These are phyloP conservation scores for Sanchytrium tribonematis DNA, from an alignment of 371 early-diverging fungal genomes.

Conservation along the genomic window DNA sequence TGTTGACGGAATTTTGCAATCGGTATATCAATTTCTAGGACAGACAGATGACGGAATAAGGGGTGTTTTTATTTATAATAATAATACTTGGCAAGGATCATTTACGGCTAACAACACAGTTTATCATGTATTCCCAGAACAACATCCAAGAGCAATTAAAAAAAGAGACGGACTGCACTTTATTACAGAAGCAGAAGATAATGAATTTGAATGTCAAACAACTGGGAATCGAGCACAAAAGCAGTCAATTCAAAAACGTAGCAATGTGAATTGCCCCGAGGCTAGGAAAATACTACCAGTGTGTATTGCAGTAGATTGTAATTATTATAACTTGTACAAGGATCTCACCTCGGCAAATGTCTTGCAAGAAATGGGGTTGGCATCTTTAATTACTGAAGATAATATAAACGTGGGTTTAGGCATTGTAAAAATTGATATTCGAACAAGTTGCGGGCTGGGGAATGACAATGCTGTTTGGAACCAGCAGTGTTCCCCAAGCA, in stretches of 20 bases:
- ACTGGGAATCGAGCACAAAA: not conserved
- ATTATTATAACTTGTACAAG: not conserved
- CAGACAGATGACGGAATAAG: not conserved
- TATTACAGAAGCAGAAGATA: not conserved
- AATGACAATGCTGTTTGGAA: not conserved
- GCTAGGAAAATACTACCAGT: not conserved
- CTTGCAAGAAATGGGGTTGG: not conserved
- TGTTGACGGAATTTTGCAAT: not conserved
- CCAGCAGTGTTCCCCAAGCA: conserved; percentile 17
- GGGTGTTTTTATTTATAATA: not conserved
- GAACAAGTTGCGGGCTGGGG: not conserved
- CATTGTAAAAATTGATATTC: not conserved
- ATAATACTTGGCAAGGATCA: not conserved
- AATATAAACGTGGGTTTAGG: not conserved
- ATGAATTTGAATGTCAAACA: not conserved
- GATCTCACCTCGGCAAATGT: not conserved
- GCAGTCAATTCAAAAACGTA: not conserved
- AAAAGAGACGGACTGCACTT: not conserved
- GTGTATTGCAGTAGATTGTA: not conserved
- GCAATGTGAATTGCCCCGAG: not conserved
- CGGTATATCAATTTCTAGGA: not conserved
- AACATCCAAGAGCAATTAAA: not conserved
- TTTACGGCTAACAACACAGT: not conserved
- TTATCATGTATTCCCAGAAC: not conserved
- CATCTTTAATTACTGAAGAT: not conserved